Evolutionary conservation across 2,329 filamentous ascomycete genomes (phyloP).

Genomic region (Bipolaris cookei): DNA sequence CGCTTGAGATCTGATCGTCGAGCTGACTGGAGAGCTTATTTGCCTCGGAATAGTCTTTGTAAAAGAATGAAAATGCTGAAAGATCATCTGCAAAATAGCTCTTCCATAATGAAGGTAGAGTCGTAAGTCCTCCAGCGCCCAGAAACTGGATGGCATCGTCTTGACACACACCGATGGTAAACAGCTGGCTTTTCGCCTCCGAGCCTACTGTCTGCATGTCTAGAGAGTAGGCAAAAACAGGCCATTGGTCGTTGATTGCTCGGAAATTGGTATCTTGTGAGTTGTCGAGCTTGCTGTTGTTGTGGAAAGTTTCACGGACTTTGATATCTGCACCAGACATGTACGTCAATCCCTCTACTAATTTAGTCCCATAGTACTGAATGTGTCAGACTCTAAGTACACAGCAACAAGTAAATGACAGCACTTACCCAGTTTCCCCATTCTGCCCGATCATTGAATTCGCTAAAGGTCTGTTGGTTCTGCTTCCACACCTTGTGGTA

Average conservation of each 20-base stretch:
- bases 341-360: slow-evolving; percentile 50
- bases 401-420: not conserved
- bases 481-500: slow-evolving; percentile 66
- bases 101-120: slow-evolving; percentile 58
- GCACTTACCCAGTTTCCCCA: slow-evolving; percentile 57
- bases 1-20: slow-evolving; percentile 52
- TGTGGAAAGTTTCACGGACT: slow-evolving; percentile 56
- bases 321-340: slow-evolving; percentile 55
- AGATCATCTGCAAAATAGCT: slow-evolving; percentile 55
- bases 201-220: slow-evolving; percentile 56
- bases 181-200: slow-evolving; percentile 51
- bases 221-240: slow-evolving; percentile 61
- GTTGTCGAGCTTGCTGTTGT: slow-evolving; percentile 54
- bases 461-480: slow-evolving; percentile 56
- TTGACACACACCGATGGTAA: slow-evolving; percentile 59
- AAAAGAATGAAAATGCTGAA: slow-evolving; percentile 57
- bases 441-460: slow-evolving; percentile 57
- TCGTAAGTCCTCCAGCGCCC: slow-evolving; percentile 48
- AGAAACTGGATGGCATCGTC: slow-evolving; percentile 58
- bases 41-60: slow-evolving; percentile 54
- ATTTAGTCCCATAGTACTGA: slow-evolving; percentile 59
- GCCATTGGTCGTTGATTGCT: slow-evolving; percentile 57
- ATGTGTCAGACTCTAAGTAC: slow-evolving; percentile 1
- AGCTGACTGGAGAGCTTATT: slow-evolving; percentile 47
- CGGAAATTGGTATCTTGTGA: slow-evolving; percentile 58